Percentiles rank a stretch among this genome's conserved stretches.
Conservation (phyloP, 2,329 filamentous ascomycete genomes). For the Colletotrichum salicis region DNA sequence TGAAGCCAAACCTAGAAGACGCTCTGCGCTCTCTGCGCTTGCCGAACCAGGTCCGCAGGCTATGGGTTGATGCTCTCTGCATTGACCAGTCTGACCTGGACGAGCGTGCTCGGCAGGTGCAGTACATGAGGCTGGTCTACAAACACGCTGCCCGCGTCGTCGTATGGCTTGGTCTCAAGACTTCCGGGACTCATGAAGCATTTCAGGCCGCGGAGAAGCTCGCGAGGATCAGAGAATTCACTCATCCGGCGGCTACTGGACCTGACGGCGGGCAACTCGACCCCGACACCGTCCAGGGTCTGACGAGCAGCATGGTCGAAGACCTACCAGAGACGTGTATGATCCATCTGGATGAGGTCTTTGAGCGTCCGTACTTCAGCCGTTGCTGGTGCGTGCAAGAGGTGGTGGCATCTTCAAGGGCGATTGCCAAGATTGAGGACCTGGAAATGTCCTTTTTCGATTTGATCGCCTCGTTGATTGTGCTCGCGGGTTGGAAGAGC, state of each 20-base stretch:
- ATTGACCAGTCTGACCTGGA: conserved; percentile 38
- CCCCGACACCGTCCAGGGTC: not conserved
- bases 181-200: conserved; percentile 18
- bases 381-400: conserved; percentile 32
- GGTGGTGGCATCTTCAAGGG: conserved; percentile 17
- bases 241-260: not conserved
- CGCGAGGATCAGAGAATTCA: conserved; percentile 23
- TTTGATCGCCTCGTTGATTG: conserved; percentile 10
- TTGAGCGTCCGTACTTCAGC: conserved; percentile 24
- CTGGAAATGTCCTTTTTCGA: conserved; percentile 33
- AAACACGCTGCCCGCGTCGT: conserved; percentile 22
- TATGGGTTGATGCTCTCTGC: conserved; percentile 43
- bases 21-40: conserved; percentile 25
- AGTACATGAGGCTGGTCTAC: conserved; percentile 31
- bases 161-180: conserved; percentile 27
- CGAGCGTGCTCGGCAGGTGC: conserved; percentile 27
- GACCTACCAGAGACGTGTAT: conserved; percentile 23
- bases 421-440: conserved; percentile 29
- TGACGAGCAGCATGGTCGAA: conserved; percentile 15
- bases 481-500: not conserved
- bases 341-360: conserved; percentile 11
- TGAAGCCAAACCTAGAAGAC: conserved; percentile 29
- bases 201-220: conserved; percentile 22
- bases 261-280: conserved; percentile 1
- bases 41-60: conserved; percentile 7